These are phyloP conservation scores for Tetrahymena elliotti DNA, from an alignment of 73 alveolate species.

Conservation along the genomic window DNA sequence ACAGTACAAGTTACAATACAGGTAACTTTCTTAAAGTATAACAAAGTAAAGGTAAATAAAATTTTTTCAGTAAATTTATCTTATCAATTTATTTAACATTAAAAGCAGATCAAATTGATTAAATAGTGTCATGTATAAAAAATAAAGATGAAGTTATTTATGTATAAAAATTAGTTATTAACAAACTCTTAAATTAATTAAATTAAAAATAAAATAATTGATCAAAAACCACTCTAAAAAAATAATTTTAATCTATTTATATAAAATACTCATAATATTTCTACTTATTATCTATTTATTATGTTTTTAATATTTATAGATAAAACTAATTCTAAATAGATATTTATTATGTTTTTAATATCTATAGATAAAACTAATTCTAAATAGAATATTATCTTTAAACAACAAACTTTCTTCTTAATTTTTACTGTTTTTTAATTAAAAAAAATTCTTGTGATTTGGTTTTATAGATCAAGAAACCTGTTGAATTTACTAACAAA, in stretches of 20 bases:
- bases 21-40: not conserved
- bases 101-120: not conserved
- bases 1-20: not conserved
- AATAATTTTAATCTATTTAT: not conserved
- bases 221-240: not conserved
- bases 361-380: no score
- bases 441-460: no score
- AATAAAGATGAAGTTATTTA: not conserved
- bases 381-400: no score
- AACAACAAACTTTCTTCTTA: no score
- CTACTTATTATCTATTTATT: no score
- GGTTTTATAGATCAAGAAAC: no score
- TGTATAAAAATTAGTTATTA: not conserved
- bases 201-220: not conserved
- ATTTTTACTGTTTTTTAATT: no score
- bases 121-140: not conserved
- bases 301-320: no score
- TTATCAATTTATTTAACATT: not conserved
- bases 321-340: no score
- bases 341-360: no score
- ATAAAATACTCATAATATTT: not conserved
- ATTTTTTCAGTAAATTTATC: not conserved
- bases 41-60: not conserved
- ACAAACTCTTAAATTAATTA: not conserved
- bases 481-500: no score